Conservation (phyloP, 2,329 filamentous ascomycete genomes). For the Arthrobotrys pseudoclavata region DNA sequence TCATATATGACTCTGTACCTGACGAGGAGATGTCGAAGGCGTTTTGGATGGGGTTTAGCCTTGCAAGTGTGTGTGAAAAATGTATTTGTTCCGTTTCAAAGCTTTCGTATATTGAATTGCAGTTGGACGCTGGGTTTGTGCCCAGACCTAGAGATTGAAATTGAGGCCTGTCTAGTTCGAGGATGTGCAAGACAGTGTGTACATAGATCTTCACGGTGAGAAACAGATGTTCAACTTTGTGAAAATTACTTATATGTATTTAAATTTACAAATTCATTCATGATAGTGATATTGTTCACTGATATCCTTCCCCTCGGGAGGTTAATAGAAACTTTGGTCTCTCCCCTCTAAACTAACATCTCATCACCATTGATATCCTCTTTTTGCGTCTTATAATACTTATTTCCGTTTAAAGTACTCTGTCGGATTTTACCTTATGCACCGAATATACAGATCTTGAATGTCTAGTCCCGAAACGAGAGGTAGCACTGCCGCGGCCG, state of each 20-base stretch:
- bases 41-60: slow-evolving; percentile 23
- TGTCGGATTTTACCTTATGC: background rate
- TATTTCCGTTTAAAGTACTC: background rate
- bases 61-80: slow-evolving; percentile 8
- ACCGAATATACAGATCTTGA: background rate
- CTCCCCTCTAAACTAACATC: background rate
- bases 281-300: background rate
- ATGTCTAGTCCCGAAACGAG: slow-evolving; percentile 32
- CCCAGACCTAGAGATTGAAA: background rate
- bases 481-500: slow-evolving; percentile 45
- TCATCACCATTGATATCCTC: background rate
- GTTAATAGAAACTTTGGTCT: background rate
- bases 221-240: background rate
- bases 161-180: background rate
- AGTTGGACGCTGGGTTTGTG: background rate
- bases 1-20: slow-evolving; percentile 6
- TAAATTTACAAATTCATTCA: background rate
- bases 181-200: background rate
- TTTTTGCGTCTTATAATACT: background rate
- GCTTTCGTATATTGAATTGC: background rate
- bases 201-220: background rate
- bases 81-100: background rate
- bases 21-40: slow-evolving; percentile 13
- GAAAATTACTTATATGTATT: background rate
- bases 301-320: background rate